Evolutionary conservation across 179 eudicot species (phyloP), one percentile per base, ranked within the genome.

Genomic region (Carnegiea gigantea): DNA sequence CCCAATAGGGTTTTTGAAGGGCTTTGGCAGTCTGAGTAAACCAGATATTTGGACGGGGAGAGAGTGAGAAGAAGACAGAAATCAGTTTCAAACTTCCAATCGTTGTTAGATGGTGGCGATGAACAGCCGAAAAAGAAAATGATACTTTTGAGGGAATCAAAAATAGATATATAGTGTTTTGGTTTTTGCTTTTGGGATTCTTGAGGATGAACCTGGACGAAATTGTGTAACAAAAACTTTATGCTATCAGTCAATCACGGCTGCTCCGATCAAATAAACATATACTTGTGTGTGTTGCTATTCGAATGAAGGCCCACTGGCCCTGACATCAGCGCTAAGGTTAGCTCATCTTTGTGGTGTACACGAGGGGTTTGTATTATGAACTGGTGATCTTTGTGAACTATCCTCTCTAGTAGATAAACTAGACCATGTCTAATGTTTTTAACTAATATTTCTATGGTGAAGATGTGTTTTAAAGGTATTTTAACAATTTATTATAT

Each of bases 321-420:
- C 87, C 79, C 83, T 85, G 59, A 26, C 83, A 49, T 85, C 78
- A 79, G 44, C 62, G 73, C 78, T 85, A 82, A 85, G 87, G 87
- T 85, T 85, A 85, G 53, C 72, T 75, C 0, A 23, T 30, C 36
- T 75, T 28, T 24, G 64, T 51, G 78, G 78, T 70, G 36, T 33
- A 33, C 36, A 3, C 36, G 1, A 33, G 6, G 71, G 68, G 30
- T 23, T 23, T 24, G 20, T 24, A 23, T 24, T 62, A 6, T n/a
- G 13, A 62, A 62, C 3, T 62, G 7, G 12, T 12, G 30, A n/a
- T 62, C 12, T 62, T 24, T 62, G 3, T 62, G 3, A 2, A 21
- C 7, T 23, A 9, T 62, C 4, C 30, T 57, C 4, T 51, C 57
- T 51, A 9, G 57, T 57, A 20, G 23, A 20, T 9, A 57, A 57